phyloP scores from a whole-genome alignment of 75 land plant genomes.

The Picea glauca region DNA sequence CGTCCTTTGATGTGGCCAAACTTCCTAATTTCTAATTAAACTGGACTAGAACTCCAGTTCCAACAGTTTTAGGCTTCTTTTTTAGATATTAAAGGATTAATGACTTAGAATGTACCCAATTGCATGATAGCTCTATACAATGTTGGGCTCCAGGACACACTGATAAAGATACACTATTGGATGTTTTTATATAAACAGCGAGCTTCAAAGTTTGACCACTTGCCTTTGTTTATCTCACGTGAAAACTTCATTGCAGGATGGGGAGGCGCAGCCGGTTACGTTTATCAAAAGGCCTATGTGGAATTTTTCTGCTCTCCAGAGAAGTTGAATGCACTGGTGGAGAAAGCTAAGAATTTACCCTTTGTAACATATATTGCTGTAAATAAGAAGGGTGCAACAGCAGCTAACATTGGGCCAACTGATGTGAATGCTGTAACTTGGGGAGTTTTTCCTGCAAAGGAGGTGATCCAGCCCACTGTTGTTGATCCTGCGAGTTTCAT shows the following conservation, averaged over 20 bases:
- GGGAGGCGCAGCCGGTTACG: constrained; percentile 96
- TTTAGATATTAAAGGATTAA: no score
- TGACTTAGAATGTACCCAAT: no score
- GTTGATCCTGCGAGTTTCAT: constrained; percentile 91
- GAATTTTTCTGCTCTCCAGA: constrained; percentile 86
- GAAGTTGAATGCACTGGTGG: constrained; percentile 54
- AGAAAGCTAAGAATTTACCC: constrained; percentile 49
- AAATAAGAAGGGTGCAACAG: constrained; percentile 62
- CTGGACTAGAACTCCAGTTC: no score
- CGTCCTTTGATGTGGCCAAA: no score
- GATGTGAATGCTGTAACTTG: constrained; percentile 95
- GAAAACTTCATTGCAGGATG: constrained; percentile 43
- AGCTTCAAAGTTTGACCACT: background rate
- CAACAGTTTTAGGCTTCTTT: no score
- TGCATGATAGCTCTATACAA: no score
- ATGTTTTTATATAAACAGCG: background rate
- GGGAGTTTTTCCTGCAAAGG: constrained; percentile 99
- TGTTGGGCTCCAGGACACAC: no score
- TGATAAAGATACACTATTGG: background rate
- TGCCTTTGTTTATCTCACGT: background rate
- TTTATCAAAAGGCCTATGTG: constrained; percentile 92
- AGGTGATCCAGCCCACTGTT: constrained; percentile 92
- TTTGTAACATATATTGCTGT: constrained; percentile 83
- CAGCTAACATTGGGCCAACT: constrained; percentile 56
- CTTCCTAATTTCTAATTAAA: no score